Evolutionary conservation across 179 eudicot species (phyloP).

Genomic region (Beta lomatogona): DNA sequence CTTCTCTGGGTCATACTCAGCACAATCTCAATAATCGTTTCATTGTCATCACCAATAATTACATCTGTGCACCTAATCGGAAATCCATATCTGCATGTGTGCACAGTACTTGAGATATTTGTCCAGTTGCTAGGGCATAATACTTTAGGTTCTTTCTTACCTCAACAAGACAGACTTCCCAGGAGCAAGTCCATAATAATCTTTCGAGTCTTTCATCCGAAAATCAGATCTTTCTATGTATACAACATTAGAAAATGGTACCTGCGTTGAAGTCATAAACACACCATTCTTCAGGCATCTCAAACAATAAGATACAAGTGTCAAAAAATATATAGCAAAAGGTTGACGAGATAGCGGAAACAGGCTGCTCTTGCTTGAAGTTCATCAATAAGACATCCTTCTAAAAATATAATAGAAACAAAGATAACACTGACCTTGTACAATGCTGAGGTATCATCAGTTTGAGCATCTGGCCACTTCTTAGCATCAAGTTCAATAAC

Average conservation of each 20-base stretch:
- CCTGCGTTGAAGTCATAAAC: slow-evolving; percentile 39
- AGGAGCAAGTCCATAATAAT: slow-evolving; percentile 94
- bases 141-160: slow-evolving; percentile 32
- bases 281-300: neutral
- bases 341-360: neutral
- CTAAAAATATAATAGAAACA: neutral
- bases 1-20: slow-evolving; percentile 92
- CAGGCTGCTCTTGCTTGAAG: neutral
- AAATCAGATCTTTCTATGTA: slow-evolving; percentile 90
- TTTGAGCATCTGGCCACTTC: slow-evolving; percentile 95
- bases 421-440: slow-evolving; percentile 58
- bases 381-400: neutral
- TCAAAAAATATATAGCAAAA: neutral
- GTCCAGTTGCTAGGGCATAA: neutral
- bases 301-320: neutral
- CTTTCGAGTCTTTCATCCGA: slow-evolving; percentile 90
- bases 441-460: slow-evolving; percentile 66
- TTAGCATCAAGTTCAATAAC: slow-evolving; percentile 83
- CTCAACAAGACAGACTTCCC: slow-evolving; percentile 85
- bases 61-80: slow-evolving; percentile 93
- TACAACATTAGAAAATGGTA: slow-evolving; percentile 78
- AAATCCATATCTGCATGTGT: slow-evolving; percentile 69
- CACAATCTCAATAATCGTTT: slow-evolving; percentile 76
- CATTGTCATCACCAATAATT: slow-evolving; percentile 73
- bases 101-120: neutral